Conservation (phyloP, 1,284 basidiomycete species). For the Puccinia brachypodii region DNA sequence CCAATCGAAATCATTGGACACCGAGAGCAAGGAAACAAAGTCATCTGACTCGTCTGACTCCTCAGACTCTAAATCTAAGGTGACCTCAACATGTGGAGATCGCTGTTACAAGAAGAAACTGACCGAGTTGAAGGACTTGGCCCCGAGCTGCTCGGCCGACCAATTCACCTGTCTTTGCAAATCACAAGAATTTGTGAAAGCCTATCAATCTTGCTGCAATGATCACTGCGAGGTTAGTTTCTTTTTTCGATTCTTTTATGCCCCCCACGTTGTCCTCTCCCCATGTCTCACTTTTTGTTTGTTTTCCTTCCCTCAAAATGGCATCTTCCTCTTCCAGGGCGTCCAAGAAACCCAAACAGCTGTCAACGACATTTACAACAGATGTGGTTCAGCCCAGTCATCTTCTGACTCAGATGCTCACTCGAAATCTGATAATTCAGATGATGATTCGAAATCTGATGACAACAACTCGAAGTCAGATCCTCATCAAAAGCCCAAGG, state of each 20-base stretch:
- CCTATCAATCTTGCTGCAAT: slow-evolving; percentile 30
- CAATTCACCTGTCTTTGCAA: slow-evolving; percentile 19
- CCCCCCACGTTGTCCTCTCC: neutral
- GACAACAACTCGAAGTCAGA: neutral
- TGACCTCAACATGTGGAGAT: neutral
- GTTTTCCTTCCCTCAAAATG: neutral
- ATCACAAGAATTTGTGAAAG: slow-evolving; percentile 17
- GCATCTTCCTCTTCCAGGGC: neutral
- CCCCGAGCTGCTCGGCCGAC: slow-evolving; percentile 20
- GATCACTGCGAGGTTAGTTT: slow-evolving; percentile 23
- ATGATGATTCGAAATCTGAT: neutral
- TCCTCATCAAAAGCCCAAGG: neutral
- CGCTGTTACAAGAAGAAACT: slow-evolving; percentile 29
- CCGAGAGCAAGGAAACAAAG: neutral
- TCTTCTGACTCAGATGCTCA: neutral
- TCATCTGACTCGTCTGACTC: neutral
- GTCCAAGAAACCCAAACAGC: neutral
- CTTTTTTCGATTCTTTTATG: neutral
- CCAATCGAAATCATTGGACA: neutral
- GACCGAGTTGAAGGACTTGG: slow-evolving; percentile 12
- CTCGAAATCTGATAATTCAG: neutral
- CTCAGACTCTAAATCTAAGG: neutral
- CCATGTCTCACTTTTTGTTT: neutral
- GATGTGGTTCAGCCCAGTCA: neutral
- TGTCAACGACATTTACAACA: slow-evolving; percentile 15